Conservation (phyloP, 2,329 filamentous ascomycete genomes). For the Dothideomycetidae sp. region DNA sequence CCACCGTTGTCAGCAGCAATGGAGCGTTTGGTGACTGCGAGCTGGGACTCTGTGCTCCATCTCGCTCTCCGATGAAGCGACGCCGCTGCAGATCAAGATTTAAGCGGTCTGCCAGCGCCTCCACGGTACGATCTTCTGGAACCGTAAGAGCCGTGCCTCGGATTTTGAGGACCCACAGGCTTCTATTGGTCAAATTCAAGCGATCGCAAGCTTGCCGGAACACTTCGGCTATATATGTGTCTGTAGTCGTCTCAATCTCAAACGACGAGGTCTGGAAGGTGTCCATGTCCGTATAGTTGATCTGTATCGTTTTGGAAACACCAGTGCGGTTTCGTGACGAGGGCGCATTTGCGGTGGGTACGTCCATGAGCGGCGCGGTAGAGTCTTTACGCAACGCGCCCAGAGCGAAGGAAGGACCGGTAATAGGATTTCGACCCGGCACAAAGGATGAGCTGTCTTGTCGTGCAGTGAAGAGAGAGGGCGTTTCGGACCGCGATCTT, state of each 20-base stretch:
- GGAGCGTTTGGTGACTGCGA: conserved; percentile 55
- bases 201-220: conserved; percentile 66
- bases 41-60: conserved; percentile 55
- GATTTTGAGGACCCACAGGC: conserved; percentile 63
- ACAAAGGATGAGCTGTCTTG: conserved; percentile 17
- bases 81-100: conserved; percentile 64
- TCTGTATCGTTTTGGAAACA: conserved; percentile 54
- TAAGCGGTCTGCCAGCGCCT: conserved; percentile 59
- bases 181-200: conserved; percentile 58
- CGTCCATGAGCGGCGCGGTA: conserved; percentile 27
- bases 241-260: conserved; percentile 61
- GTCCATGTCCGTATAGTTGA: conserved; percentile 58
- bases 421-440: conserved; percentile 37
- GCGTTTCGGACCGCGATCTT: conserved; percentile 11
- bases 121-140: conserved; percentile 62
- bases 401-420: conserved; percentile 33
- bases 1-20: conserved; percentile 41
- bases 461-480: conserved; percentile 13
- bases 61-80: conserved; percentile 46
- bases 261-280: conserved; percentile 53
- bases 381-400: conserved; percentile 34
- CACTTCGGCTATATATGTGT: conserved; percentile 71
- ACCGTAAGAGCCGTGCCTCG: conserved; percentile 61
- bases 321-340: conserved; percentile 44
- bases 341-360: conserved; percentile 28